A percentile compares a stretch with the other conserved stretches of the same genome.
These are phyloP conservation scores for Chlorella sorokiniana DNA, from an alignment of 139 green algal species.

Conservation along the genomic window DNA sequence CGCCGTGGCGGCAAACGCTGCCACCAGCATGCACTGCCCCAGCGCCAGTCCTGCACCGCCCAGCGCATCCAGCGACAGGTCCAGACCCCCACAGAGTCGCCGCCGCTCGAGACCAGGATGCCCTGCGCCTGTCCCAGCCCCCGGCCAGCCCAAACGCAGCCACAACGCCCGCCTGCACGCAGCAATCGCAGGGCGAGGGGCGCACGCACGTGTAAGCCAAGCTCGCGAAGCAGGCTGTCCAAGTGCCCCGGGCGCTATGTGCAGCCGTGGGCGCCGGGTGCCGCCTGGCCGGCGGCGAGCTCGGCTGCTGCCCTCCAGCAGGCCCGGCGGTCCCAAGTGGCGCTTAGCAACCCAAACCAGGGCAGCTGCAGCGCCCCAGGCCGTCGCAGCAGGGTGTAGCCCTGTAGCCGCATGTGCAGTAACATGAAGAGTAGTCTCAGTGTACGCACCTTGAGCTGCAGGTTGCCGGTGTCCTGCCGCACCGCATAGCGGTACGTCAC, in stretches of 20 bases:
- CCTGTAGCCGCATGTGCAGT: no score
- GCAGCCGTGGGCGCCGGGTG: no score
- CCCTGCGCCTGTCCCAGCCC: slow-evolving; percentile 14
- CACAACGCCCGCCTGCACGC: slow-evolving; percentile 25
- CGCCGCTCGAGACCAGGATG: not conserved
- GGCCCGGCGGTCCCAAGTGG: no score
- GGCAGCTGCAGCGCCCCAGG: not conserved
- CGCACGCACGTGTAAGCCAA: no score
- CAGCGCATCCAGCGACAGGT: not conserved
- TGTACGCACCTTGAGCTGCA: slow-evolving; percentile 13
- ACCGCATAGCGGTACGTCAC: slow-evolving; percentile 30
- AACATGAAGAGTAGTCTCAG: not conserved
- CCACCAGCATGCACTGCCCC: slow-evolving; percentile 32
- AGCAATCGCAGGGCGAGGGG: not conserved
- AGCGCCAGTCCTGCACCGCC: slow-evolving; percentile 2
- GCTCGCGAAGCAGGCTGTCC: no score
- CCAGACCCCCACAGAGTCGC: not conserved
- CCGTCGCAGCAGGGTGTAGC: no score
- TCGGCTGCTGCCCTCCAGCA: no score
- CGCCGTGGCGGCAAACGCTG: slow-evolving; percentile 27
- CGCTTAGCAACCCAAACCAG: no score
- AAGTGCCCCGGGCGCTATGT: no score
- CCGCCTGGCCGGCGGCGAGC: not conserved
- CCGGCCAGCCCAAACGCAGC: slow-evolving; percentile 14
- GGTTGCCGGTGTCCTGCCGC: slow-evolving; percentile 7